Percentiles rank a stretch among this genome's conserved stretches.
Conservation (phyloP, 345 rosid genomes). For the Eucalyptus erythrocorys region DNA sequence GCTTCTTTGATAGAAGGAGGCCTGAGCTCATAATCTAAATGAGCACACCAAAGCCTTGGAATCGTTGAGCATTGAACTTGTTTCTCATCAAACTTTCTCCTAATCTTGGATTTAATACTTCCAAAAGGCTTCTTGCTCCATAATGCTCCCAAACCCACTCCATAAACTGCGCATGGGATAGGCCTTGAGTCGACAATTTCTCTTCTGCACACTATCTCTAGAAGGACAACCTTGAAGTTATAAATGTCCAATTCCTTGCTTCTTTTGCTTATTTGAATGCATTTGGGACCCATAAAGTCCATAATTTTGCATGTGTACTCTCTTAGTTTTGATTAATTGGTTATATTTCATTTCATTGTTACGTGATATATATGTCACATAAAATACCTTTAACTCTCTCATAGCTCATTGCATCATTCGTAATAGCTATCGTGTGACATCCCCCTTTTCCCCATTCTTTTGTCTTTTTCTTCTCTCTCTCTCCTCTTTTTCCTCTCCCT, state of each 20-base stretch:
- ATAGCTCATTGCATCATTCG: not conserved
- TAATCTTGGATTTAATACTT: not conserved
- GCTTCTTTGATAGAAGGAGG: slow-evolving; percentile 7
- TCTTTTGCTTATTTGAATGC: not conserved
- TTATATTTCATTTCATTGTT: no score
- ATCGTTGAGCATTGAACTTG: not conserved
- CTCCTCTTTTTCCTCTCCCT: no score
- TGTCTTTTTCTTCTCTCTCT: no score
- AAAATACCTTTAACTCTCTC: not conserved
- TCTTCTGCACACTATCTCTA: not conserved
- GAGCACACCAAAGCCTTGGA: slow-evolving; percentile 7
- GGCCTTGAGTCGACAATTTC: not conserved
- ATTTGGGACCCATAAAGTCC: not conserved
- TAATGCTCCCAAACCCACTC: not conserved
- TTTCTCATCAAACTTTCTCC: not conserved
- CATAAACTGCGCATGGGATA: accelerated
- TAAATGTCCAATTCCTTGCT: not conserved
- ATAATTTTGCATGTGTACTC: no score
- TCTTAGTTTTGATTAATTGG: no score
- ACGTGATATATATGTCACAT: no score
- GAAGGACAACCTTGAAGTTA: not conserved
- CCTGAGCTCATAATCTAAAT: not conserved
- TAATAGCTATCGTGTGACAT: no score
- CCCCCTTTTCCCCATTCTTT: no score
- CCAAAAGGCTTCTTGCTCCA: not conserved